Evolutionary conservation across 129 eudicot species (phyloP), one percentile per base, ranked within the genome.

Genomic region (Calendula officinalis): DNA sequence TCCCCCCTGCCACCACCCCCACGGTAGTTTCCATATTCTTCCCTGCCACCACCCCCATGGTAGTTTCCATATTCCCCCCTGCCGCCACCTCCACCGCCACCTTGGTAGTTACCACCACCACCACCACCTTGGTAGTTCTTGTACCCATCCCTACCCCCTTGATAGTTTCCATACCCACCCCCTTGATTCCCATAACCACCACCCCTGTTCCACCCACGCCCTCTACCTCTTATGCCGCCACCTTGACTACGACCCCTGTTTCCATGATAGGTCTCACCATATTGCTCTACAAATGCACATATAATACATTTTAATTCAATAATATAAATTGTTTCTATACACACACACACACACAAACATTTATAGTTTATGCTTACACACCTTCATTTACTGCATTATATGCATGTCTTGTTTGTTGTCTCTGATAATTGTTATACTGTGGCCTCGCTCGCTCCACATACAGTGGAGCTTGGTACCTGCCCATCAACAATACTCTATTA

Each of bases 381-480:
- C 92, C 95, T 80, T 84, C 95, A 69, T 75, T 74, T 40, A 65
- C 89, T 56, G 79, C 70, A 72, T 81, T 81, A 75, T 88, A 80
- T 33, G 56, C 36, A 80, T 83, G 82, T 71, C 99, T 77, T 36
- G 86, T 89, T 62, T 69, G 91, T 52, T 67, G 91, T 43, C 73
- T 77, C 68, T 74, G 85, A 57, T 87, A 66, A 51, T 69, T 76
- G 67, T 79, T 76, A 63, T 83, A 71, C 43, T 70, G 95, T 47
- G 86, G 82, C 77, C 79, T 92, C 53, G 84, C 58, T 56, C 79
- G 84, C 60, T 87, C 95, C 51, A 66, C 78, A 75, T 50, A 44
- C 30, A 86, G 43, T n/a, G 99, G 99, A 79, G 95, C 81, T 81
- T 92, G 98, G 68, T 92, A 92, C 80, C 98, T 92, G 62, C 49